Conservation (phyloP, 306 rosid genomes). For the Abrus precatorius region DNA sequence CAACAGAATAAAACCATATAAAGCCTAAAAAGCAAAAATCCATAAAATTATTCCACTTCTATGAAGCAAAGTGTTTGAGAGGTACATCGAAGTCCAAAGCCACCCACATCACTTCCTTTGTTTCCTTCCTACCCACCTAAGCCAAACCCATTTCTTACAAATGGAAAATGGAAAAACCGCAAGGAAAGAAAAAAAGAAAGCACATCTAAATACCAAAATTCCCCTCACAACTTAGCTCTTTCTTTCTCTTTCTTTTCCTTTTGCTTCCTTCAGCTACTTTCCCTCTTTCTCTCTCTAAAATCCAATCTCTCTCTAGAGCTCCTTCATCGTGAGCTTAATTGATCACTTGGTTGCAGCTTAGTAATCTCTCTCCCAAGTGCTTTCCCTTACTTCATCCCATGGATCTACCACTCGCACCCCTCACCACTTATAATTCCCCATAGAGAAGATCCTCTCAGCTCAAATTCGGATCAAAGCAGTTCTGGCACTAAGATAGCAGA, state of each 20-base stretch:
- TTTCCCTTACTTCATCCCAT: constrained; percentile 44
- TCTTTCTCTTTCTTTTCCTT: background rate
- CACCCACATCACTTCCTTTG: constrained; percentile 26
- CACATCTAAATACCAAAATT: constrained; percentile 32
- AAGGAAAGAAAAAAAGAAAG: constrained; percentile 20
- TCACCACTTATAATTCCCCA: constrained; percentile 32
- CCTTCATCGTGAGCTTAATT: constrained; percentile 47
- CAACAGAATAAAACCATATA: background rate
- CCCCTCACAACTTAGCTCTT: constrained; percentile 7
- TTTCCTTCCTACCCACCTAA: constrained; percentile 51
- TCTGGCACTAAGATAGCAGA: background rate
- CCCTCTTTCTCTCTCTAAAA: constrained; percentile 47
- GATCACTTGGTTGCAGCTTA: constrained; percentile 47
- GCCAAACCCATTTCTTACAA: constrained; percentile 43
- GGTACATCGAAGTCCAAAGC: constrained; percentile 44
- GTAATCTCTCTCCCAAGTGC: constrained; percentile 23
- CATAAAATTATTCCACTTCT: background rate
- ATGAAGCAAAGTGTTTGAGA: constrained; percentile 13
- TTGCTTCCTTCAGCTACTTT: background rate
- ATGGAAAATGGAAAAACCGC: constrained; percentile 32
- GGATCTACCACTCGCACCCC: constrained; percentile 67
- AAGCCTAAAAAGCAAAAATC: constrained; percentile 5
- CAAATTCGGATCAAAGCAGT: constrained; percentile 43
- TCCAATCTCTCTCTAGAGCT: constrained; percentile 59
- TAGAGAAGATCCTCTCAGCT: constrained; percentile 50